Conservation (phyloP, 768 basidiomycete species). For the Rhodotorula paludigena region DNA sequence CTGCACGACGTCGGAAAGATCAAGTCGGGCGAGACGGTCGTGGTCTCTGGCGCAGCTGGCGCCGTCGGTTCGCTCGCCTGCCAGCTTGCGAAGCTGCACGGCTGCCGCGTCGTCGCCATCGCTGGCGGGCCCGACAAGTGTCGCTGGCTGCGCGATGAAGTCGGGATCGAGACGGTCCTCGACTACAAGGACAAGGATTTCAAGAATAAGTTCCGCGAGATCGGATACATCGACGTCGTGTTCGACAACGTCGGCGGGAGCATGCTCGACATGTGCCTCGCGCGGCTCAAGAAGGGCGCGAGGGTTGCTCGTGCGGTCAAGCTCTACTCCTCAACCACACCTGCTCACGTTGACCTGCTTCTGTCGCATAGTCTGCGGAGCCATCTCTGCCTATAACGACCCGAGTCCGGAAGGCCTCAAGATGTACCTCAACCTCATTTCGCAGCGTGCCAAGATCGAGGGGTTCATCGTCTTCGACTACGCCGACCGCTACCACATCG, state of each 20-base stretch:
- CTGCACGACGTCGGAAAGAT: conserved; percentile 72
- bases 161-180: conserved; percentile 74
- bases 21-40: conserved; percentile 75
- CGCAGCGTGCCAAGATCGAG: conserved; percentile 69
- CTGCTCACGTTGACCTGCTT: background rate
- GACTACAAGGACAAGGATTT: conserved; percentile 84
- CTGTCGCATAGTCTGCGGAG: conserved; percentile 53
- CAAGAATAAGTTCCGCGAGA: conserved; percentile 52
- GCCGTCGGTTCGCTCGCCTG: conserved; percentile 73
- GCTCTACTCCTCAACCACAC: conserved; percentile 44
- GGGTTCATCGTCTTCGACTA: conserved; percentile 73
- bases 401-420: conserved; percentile 60
- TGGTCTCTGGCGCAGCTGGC: conserved; percentile 87
- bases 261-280: conserved; percentile 71
- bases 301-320: conserved; percentile 73
- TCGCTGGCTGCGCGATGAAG: conserved; percentile 72
- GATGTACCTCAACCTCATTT: conserved; percentile 56
- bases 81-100: conserved; percentile 72
- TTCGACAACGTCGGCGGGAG: conserved; percentile 57
- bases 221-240: conserved; percentile 75
- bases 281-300: conserved; percentile 68
- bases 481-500: conserved; percentile 57
- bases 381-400: conserved; percentile 51
- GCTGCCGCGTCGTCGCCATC: conserved; percentile 74
- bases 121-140: conserved; percentile 82